These are phyloP conservation scores for Scedosporium dehoogii DNA, from an alignment of 2,329 filamentous ascomycete species.

Conservation along the genomic window DNA sequence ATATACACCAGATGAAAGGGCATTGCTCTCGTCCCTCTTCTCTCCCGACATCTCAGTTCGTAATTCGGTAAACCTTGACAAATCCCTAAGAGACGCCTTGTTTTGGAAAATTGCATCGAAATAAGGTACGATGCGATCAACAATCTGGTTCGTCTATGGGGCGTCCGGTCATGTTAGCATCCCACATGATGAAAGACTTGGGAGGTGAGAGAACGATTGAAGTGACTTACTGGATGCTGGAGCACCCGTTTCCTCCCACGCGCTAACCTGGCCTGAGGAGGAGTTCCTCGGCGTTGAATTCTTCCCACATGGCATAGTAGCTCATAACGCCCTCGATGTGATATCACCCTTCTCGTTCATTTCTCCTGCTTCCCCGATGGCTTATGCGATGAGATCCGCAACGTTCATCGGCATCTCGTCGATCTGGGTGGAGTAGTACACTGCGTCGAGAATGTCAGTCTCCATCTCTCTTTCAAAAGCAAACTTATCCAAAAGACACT, in stretches of 20 bases:
- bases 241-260: slow-evolving; percentile 11
- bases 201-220: slow-evolving; percentile 6
- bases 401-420: slow-evolving; percentile 99
- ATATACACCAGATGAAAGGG: not conserved
- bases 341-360: not conserved
- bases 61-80: not conserved
- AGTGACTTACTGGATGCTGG: slow-evolving; percentile 5
- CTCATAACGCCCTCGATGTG: not conserved
- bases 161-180: no score
- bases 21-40: not conserved
- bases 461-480: not conserved
- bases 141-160: no score
- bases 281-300: not conserved
- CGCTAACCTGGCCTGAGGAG: not conserved
- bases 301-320: not conserved
- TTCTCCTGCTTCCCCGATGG: not conserved
- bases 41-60: not conserved
- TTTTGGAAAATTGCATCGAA: not conserved
- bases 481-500: slow-evolving; percentile 22
- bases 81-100: not conserved
- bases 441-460: slow-evolving; percentile 25
- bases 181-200: not conserved
- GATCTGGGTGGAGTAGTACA: slow-evolving; percentile 94
- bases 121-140: not conserved
- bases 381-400: slow-evolving; percentile 46